Evolutionary conservation across 352 stramenopile species (phyloP).

Genomic region (Peronospora farinosa): DNA sequence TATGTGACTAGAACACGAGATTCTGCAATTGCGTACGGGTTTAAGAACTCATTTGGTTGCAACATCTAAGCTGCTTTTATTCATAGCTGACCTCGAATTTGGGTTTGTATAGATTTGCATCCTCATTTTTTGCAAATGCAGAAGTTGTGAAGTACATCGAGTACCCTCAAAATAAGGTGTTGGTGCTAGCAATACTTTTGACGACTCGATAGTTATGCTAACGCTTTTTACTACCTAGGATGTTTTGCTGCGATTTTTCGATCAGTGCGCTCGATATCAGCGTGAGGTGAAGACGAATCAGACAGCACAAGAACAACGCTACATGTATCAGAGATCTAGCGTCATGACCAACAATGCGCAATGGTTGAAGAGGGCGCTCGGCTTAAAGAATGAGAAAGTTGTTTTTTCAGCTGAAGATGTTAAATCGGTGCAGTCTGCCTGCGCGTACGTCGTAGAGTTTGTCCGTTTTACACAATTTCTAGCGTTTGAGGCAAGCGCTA

Average conservation of each 20-base stretch:
- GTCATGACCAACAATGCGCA: constrained; percentile 11
- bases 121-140: constrained; percentile 46
- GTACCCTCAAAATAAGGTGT: constrained; percentile 31
- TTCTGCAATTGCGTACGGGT: constrained; percentile 45
- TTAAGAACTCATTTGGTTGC: neutral
- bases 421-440: constrained; percentile 33
- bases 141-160: constrained; percentile 39
- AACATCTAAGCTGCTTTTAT: neutral
- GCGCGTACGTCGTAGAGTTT: constrained; percentile 27
- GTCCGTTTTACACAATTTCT: neutral
- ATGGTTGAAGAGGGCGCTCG: constrained; percentile 21
- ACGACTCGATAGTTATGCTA: neutral
- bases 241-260: constrained; percentile 50
- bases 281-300: constrained; percentile 42
- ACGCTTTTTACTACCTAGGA: constrained; percentile 23
- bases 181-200: neutral
- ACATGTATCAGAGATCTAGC: constrained; percentile 30
- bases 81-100: neutral
- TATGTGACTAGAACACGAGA: constrained; percentile 45
- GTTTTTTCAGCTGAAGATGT: constrained; percentile 29
- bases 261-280: constrained; percentile 47
- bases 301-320: constrained; percentile 23
- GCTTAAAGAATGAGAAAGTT: constrained; percentile 20
- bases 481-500: neutral
- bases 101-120: constrained; percentile 34